These are phyloP conservation scores for Volvox reticuliferus DNA, from an alignment of 139 green algal species.

Conservation along the genomic window DNA sequence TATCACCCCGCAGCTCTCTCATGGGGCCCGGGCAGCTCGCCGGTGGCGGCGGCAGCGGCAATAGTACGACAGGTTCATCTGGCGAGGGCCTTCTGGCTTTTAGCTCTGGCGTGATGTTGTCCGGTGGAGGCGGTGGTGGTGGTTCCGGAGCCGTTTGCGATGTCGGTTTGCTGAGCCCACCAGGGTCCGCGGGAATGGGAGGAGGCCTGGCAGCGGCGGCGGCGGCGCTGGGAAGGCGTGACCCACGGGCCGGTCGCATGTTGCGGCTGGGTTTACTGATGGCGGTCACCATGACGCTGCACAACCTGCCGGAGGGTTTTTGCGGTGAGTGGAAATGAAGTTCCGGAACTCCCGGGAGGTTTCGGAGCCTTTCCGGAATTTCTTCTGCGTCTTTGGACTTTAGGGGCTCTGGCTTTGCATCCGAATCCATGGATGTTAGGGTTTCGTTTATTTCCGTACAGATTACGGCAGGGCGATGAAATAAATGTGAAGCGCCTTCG, in stretches of 20 bases:
- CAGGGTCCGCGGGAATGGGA: neutral
- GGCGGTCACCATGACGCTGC: slow-evolving; percentile 91
- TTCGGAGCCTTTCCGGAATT: too few relatives aligned
- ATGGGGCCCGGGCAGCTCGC: too few relatives aligned
- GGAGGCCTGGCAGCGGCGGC: neutral
- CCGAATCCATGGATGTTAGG: too few relatives aligned
- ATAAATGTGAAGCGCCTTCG: too few relatives aligned
- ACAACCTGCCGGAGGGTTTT: slow-evolving; percentile 93
- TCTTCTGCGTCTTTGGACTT: too few relatives aligned
- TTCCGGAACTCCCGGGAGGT: too few relatives aligned
- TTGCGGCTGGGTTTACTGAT: slow-evolving; percentile 67
- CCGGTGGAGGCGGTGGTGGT: neutral
- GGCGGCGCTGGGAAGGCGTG: neutral
- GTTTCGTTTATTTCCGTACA: neutral
- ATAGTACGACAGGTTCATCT: too few relatives aligned
- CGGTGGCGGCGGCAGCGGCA: too few relatives aligned
- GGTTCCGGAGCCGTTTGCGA: neutral
- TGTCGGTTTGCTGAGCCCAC: too few relatives aligned
- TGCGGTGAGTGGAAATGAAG: slow-evolving; percentile 59
- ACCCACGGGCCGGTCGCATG: slow-evolving; percentile 1
- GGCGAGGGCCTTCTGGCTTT: too few relatives aligned
- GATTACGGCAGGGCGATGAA: neutral
- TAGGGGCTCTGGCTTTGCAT: too few relatives aligned
- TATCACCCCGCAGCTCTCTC: too few relatives aligned
- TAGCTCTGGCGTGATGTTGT: neutral